Evolutionary conservation across 2,329 filamentous ascomycete species (phyloP), one percentile per base, ranked within the genome.

Genomic region (Magnaporthiopsis poae): DNA sequence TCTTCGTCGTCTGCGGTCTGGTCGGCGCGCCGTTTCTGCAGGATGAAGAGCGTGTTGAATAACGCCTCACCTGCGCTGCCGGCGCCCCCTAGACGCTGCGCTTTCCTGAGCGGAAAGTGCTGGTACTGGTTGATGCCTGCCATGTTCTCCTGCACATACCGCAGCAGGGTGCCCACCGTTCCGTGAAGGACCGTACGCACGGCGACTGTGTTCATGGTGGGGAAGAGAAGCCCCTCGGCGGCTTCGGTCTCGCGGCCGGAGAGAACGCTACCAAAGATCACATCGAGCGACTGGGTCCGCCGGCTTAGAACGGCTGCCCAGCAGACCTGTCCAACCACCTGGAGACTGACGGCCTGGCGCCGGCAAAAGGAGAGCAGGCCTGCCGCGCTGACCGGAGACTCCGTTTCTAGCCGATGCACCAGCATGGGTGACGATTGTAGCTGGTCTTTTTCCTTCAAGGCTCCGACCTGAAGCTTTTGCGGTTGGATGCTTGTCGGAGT

Each of bases 141-240:
- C 75, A 90, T 84, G 68, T 85, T 88, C 1, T 88, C 84, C 72
- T 96, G 92, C 69, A 92, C 82, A 72, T 93, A 90, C 15, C 80
- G 81, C 35, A 96, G 77, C 77, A 96, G 88, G 0, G 87, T 82
- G 0, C 75, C 69, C 0, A 84, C 77, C 0, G 82, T 86, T 1
- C 91, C 91, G 71, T 95, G 90, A 2, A 96, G 74, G 2, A 93
- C 81, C 1, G 84, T 84, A 13, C 92, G 84, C 9, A 96, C 81
- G 0, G 89, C 85, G 0, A 96, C 87, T 0, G 93, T 96, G 73
- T 96, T 97, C 90, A 97, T 96, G 0, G 90, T 91, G 0, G 93
- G 94, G 72, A 96, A 97, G 73, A 93, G 81, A 15, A 94, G 76
- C 33, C 84, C 76, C 61, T 90, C 84, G 0, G 86, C 84, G 21